A percentile compares a stretch with the other conserved stretches of the same genome.
These are phyloP conservation scores for Tranzscheliella williamsii DNA, from an alignment of 1,284 basidiomycete species.

Conservation along the genomic window DNA sequence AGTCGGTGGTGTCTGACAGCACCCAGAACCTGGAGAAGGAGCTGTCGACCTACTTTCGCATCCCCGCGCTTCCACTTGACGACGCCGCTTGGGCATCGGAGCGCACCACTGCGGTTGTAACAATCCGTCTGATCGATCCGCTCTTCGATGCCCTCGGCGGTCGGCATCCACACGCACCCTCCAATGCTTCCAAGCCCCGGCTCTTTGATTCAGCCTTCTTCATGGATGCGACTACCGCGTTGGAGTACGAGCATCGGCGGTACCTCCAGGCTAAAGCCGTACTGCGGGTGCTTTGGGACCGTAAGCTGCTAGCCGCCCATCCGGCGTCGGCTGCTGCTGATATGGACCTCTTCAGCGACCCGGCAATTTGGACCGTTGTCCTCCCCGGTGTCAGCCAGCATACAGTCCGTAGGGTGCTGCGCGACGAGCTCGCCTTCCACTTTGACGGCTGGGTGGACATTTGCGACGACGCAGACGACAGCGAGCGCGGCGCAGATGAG, in stretches of 20 bases:
- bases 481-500: not conserved
- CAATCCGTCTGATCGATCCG: constrained; percentile 20
- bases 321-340: not conserved
- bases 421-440: not conserved
- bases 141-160: constrained; percentile 13
- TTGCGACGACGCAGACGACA: not conserved
- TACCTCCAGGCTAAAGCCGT: constrained; percentile 19
- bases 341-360: constrained; percentile 7
- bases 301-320: not conserved
- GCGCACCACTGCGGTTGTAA: not conserved
- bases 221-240: constrained; percentile 5
- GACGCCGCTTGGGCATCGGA: not conserved
- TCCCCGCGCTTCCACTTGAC: not conserved
- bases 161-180: constrained; percentile 1
- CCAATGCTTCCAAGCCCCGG: not conserved
- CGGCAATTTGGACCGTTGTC: constrained; percentile 3
- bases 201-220: constrained; percentile 22
- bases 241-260: constrained; percentile 21
- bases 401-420: not conserved
- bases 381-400: not conserved
- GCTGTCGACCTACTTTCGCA: constrained; percentile 9
- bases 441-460: not conserved
- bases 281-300: constrained; percentile 12
- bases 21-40: not conserved
- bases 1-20: not conserved